Evolutionary conservation across 495 filamentous ascomycete genomes (phyloP), one percentile per base, ranked within the genome.

Genomic region (Cryomyces antarcticus): DNA sequence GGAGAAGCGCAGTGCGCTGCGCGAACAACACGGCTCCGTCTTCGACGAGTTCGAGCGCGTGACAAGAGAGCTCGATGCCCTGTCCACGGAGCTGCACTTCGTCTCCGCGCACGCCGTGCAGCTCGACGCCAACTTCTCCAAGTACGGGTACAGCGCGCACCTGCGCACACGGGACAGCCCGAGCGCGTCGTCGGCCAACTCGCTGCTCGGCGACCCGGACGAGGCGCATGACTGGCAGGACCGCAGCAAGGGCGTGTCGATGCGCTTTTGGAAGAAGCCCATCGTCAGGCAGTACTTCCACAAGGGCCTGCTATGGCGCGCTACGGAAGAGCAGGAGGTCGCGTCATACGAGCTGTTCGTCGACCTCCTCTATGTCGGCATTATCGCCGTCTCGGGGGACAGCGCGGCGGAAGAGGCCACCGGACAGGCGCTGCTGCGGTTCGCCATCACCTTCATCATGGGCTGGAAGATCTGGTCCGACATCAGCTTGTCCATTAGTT

Each of bases 391-490:
- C 50, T 68, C 68, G 35, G 72, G 72, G n/a, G 71, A 73, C 49
- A 60, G 54, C 33, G 67, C 65, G 6, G 63, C 66, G 3, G 71
- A 73, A 45, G 52, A 66, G 36, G 56, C 71, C 2, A 69, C 58
- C 9, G 68, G 66, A 6, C 30, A 53, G 47, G 59, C 64, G 30
- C 56, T 75, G 24, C 59, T 72, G 7, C 52, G 57, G 28, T 75
- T 75, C 48, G 52, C 58, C 24, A 62, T 74, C 36, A 70, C 63
- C 2, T 77, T 77, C 50, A 60, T 64, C 36, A 62, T 75, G 55
- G 61, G 61, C 31, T 77, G 68, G 68, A 73, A 69, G 55, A 69
- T 77, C 49, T 75, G 72, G 72, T 58, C 55, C 35, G 71, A 73
- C 43, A 57, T 75, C 37, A 55, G 61, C 5, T 44, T 68, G 5